Percentiles rank a stretch among this genome's conserved stretches.
phyloP scores from a whole-genome alignment of 805 yeast genomes.

The Candida pini region DNA sequence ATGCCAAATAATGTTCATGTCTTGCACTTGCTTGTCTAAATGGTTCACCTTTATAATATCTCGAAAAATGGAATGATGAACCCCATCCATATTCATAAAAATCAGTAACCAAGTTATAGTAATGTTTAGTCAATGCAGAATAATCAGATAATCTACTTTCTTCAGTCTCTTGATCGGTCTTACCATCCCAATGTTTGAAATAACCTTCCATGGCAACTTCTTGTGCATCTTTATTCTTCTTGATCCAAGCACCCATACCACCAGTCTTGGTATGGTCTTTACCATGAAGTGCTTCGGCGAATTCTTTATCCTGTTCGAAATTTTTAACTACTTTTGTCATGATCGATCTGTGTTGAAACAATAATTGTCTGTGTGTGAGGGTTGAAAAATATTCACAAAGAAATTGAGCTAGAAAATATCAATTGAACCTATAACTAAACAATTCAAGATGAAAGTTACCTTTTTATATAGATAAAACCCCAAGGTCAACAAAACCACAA shows the following conservation, averaged over 20 bases:
- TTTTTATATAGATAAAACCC: no score
- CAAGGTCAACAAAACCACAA: no score
- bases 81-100: constrained; percentile 99
- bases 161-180: constrained; percentile 68
- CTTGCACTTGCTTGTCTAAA: constrained; percentile 93
- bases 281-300: constrained; percentile 86
- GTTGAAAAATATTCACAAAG: background rate
- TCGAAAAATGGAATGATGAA: constrained; percentile 92
- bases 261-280: constrained; percentile 53
- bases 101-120: constrained; percentile 95
- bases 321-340: constrained; percentile 43
- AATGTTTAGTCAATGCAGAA: constrained; percentile 87
- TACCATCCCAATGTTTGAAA: constrained; percentile 97
- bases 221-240: constrained; percentile 76
- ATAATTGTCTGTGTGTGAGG: background rate
- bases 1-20: constrained; percentile 94
- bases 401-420: background rate
- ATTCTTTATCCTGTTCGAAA: constrained; percentile 56
- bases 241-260: constrained; percentile 72
- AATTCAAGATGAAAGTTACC: no score
- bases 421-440: no score
- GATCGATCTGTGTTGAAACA: constrained; percentile 7
- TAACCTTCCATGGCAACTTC: constrained; percentile 82
- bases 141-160: constrained; percentile 72
- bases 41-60: constrained; percentile 90